These are phyloP conservation scores for Phytophthora vignae DNA, from an alignment of 352 stramenopile genomes.

Conservation along the genomic window DNA sequence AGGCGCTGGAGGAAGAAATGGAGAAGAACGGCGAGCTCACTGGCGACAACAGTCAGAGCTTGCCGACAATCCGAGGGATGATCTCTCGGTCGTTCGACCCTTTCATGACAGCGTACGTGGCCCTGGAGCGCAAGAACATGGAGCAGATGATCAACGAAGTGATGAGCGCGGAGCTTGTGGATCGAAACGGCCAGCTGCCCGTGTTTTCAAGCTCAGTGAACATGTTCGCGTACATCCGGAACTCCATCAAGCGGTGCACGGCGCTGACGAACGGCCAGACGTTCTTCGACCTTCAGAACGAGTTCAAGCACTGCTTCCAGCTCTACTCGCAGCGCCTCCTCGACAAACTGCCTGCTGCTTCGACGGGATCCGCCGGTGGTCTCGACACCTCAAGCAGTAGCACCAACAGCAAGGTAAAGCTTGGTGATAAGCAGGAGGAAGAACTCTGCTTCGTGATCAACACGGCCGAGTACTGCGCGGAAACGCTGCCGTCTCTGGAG, in stretches of 20 bases:
- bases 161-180: conserved; percentile 93
- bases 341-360: conserved; percentile 66
- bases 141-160: conserved; percentile 92
- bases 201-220: conserved; percentile 98
- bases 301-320: conserved; percentile 91
- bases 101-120: conserved; percentile 98
- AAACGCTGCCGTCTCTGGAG: conserved; percentile 96
- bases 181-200: conserved; percentile 94
- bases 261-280: conserved; percentile 97
- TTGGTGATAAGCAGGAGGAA: conserved; percentile 93
- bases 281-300: conserved; percentile 96
- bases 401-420: conserved; percentile 51
- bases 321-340: conserved; percentile 84
- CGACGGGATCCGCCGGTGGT: conserved; percentile 20
- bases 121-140: conserved; percentile 97
- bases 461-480: conserved; percentile 98
- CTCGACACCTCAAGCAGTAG: conserved; percentile 36
- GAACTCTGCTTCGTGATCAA: conserved; percentile 98
- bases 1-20: conserved; percentile 73
- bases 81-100: conserved; percentile 96
- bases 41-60: conserved; percentile 46
- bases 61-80: conserved; percentile 81
- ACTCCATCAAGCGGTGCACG: conserved; percentile 97
- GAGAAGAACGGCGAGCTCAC: conserved; percentile 61
- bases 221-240: conserved; percentile 99